Percentiles rank a stretch among this genome's conserved stretches.
phyloP scores from a whole-genome alignment of 805 yeast genomes.

The Starmerella tilneyi region DNA sequence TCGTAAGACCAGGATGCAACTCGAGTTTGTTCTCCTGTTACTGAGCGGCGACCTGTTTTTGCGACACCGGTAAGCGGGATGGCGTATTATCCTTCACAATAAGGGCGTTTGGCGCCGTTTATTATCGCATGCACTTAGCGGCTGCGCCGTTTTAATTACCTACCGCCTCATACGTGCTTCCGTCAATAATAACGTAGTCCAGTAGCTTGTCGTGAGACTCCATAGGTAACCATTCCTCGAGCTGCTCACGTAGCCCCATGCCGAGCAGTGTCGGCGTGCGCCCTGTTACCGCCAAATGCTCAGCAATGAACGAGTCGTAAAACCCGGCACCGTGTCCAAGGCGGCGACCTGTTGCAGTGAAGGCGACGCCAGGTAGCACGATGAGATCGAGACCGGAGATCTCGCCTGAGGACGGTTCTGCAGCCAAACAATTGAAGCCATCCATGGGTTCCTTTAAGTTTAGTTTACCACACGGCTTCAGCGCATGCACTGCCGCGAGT shows the following conservation, averaged over 20 bases:
- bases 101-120: too few species aligned
- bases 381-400: slow-evolving; percentile 47
- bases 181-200: slow-evolving; percentile 45
- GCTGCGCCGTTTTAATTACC: too few species aligned
- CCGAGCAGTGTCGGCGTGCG: slow-evolving; percentile 39
- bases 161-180: slow-evolving; percentile 16
- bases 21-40: too few species aligned
- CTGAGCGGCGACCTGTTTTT: too few species aligned
- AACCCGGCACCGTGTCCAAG: slow-evolving; percentile 92
- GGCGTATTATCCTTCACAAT: too few species aligned
- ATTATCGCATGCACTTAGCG: too few species aligned
- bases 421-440: slow-evolving; percentile 23
- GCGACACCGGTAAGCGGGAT: too few species aligned
- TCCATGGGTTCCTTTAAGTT: slow-evolving; percentile 56
- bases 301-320: slow-evolving; percentile 64
- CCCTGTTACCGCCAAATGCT: slow-evolving; percentile 25
- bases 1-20: too few species aligned
- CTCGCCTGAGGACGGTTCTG: slow-evolving; percentile 31
- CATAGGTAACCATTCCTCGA: slow-evolving; percentile 42
- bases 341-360: slow-evolving; percentile 43
- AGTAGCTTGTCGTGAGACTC: slow-evolving; percentile 57
- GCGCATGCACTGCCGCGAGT: slow-evolving; percentile 35
- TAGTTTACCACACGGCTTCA: slow-evolving; percentile 61
- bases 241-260: slow-evolving; percentile 54
- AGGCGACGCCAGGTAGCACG: slow-evolving; percentile 80